Conservation (phyloP, 2,329 filamentous ascomycete species). For the Claviceps lovelessii region DNA sequence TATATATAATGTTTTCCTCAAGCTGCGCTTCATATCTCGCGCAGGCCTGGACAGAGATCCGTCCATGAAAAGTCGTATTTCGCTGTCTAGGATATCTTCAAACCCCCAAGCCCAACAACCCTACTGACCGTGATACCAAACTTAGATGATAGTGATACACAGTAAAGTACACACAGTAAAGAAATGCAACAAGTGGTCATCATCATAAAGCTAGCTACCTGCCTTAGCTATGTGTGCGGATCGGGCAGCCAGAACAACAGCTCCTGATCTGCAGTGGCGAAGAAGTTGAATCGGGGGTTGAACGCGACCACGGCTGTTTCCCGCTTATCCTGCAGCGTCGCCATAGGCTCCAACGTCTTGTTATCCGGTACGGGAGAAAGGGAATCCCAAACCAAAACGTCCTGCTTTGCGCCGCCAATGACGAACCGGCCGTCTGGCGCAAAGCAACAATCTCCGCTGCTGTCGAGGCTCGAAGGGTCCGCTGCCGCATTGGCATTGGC, state of each 20-base stretch:
- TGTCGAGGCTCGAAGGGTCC: slow-evolving; percentile 30
- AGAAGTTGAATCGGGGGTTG: slow-evolving; percentile 83
- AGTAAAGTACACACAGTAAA: background rate
- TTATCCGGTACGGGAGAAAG: slow-evolving; percentile 40
- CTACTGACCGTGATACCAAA: background rate
- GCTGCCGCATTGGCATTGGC: slow-evolving; percentile 15
- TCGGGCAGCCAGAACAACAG: slow-evolving; percentile 67
- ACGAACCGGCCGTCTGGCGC: slow-evolving; percentile 81
- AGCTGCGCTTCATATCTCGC: too few relatives aligned
- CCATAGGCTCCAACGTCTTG: slow-evolving; percentile 47
- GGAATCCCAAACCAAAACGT: slow-evolving; percentile 78
- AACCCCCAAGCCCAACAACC: background rate
- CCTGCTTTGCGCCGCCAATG: slow-evolving; percentile 60
- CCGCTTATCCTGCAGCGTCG: slow-evolving; percentile 50
- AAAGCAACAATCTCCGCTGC: slow-evolving; percentile 72
- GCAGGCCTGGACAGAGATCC: too few relatives aligned
- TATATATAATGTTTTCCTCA: too few relatives aligned
- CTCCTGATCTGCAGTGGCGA: slow-evolving; percentile 80
- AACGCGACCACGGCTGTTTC: slow-evolving; percentile 66
- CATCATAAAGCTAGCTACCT: background rate
- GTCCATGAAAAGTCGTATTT: background rate
- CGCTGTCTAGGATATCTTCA: background rate
- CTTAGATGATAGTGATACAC: background rate
- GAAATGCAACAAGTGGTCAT: background rate
- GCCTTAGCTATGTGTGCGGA: slow-evolving; percentile 25